Evolutionary conservation across 1,284 basidiomycete genomes (phyloP).

Genomic region (Cystobasidium pallidum): DNA sequence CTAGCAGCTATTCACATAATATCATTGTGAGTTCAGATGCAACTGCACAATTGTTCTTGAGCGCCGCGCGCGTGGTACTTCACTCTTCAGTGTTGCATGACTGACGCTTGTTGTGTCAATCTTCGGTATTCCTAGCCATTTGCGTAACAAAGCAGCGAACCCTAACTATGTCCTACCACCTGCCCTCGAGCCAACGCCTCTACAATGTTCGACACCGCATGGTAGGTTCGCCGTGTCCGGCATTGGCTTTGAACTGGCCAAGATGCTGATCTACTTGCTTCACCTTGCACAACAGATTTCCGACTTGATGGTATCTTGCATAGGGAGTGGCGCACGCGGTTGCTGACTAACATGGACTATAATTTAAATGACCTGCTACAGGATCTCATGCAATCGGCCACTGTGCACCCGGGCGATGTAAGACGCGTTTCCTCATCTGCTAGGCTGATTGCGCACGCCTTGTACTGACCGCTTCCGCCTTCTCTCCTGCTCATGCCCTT

Average conservation of each 20-base stretch:
- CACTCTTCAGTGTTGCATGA: too few relatives aligned
- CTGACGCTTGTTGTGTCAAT: too few relatives aligned
- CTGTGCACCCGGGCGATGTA: constrained; percentile 30
- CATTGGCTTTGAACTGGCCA: too few relatives aligned
- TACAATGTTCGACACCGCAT: constrained; percentile 61
- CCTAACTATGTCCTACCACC: constrained; percentile 58
- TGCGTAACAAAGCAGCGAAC: constrained; percentile 47
- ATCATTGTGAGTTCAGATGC: constrained; percentile 21
- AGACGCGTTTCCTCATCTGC: not conserved
- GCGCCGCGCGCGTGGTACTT: too few relatives aligned
- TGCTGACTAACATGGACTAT: constrained; percentile 14
- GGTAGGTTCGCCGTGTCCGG: constrained; percentile 62
- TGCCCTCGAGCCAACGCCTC: constrained; percentile 60
- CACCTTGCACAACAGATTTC: constrained; percentile 56
- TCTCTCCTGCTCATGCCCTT: not conserved
- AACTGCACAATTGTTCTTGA: too few relatives aligned
- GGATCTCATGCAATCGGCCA: constrained; percentile 24
- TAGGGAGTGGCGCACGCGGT: constrained; percentile 55
- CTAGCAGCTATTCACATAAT: constrained; percentile 31
- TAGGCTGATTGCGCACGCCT: too few relatives aligned
- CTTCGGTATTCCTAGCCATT: constrained; percentile 55
- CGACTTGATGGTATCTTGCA: constrained; percentile 66
- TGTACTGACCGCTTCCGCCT: not conserved
- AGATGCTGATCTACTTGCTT: not conserved
- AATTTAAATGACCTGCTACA: constrained; percentile 26